A percentile compares a stretch with the other conserved stretches of the same genome.
phyloP scores from a whole-genome alignment of 495 filamentous ascomycete genomes.

The Haplographium delicatum region DNA sequence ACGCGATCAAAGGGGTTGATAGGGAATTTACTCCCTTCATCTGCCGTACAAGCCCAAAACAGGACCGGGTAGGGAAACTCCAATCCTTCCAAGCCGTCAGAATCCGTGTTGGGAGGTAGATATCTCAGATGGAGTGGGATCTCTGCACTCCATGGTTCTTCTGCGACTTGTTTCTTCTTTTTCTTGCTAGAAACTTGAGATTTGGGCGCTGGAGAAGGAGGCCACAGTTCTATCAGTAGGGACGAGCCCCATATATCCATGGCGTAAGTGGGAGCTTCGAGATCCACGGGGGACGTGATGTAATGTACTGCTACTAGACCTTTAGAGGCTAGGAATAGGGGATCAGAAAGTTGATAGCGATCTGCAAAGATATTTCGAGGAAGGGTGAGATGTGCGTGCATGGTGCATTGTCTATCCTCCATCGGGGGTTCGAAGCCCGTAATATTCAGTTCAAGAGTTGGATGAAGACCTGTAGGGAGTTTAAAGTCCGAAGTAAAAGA shows the following conservation, averaged over 20 bases:
- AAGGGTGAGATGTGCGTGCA: constrained; percentile 82
- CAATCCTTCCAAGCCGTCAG: constrained; percentile 43
- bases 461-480: constrained; percentile 79
- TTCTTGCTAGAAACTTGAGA: too few relatives aligned
- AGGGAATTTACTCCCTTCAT: constrained; percentile 67
- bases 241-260: constrained; percentile 73
- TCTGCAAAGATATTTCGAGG: constrained; percentile 83
- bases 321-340: constrained; percentile 67
- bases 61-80: constrained; percentile 68
- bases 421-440: constrained; percentile 34
- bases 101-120: constrained; percentile 43
- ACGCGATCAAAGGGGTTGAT: constrained; percentile 81
- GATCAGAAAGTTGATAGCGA: constrained; percentile 74
- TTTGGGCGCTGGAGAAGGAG: constrained; percentile 29
- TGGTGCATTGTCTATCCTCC: constrained; percentile 49
- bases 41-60: constrained; percentile 86
- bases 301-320: constrained; percentile 64
- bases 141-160: constrained; percentile 57
- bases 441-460: constrained; percentile 61
- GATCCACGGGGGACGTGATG: constrained; percentile 76
- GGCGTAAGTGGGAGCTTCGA: constrained; percentile 86
- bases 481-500: constrained; percentile 50
- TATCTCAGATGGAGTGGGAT: constrained; percentile 90
- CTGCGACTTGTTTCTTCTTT: too few relatives aligned
- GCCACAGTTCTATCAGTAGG: constrained; percentile 69